Percentiles rank a stretch among this genome's conserved stretches.
These are phyloP conservation scores for Purpureocillium takamizusanense DNA, from an alignment of 2,329 filamentous ascomycete genomes.

Conservation along the genomic window DNA sequence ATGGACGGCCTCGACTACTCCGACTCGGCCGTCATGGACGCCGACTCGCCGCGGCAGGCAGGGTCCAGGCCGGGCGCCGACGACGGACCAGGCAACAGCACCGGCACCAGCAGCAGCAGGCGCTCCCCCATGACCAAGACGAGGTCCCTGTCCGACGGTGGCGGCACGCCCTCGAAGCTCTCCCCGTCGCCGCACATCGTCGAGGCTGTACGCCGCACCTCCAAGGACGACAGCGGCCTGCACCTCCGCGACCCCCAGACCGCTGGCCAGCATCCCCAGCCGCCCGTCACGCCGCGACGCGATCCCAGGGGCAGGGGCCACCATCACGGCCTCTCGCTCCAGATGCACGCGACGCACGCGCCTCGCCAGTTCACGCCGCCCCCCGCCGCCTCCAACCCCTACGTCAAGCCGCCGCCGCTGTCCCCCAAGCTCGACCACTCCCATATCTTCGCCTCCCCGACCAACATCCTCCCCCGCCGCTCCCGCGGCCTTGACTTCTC, in stretches of 20 bases:
- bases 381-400: conserved; percentile 21
- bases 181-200: conserved; percentile 50
- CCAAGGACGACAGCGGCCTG: conserved; percentile 59
- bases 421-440: conserved; percentile 81
- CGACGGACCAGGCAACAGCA: not conserved
- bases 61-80: too few species aligned
- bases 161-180: conserved; percentile 43
- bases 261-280: conserved; percentile 24
- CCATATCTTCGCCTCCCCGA: conserved; percentile 78
- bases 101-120: conserved; percentile 6
- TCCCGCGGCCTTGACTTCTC: conserved; percentile 91
- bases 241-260: too few species aligned
- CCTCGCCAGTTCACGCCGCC: conserved; percentile 26
- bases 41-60: conserved; percentile 1
- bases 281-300: conserved; percentile 65
- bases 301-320: conserved; percentile 33
- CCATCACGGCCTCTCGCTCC: too few species aligned
- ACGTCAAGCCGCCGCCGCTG: conserved; percentile 54
- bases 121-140: conserved; percentile 41
- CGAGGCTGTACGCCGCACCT: conserved; percentile 43
- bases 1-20: conserved; percentile 3
- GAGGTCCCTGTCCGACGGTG: conserved; percentile 58
- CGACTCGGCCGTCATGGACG: conserved; percentile 24
- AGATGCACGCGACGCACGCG: conserved; percentile 3
- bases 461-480: conserved; percentile 78